phyloP scores from a whole-genome alignment of 2,329 filamentous ascomycete species.

The Hymenoscyphus occultus region DNA sequence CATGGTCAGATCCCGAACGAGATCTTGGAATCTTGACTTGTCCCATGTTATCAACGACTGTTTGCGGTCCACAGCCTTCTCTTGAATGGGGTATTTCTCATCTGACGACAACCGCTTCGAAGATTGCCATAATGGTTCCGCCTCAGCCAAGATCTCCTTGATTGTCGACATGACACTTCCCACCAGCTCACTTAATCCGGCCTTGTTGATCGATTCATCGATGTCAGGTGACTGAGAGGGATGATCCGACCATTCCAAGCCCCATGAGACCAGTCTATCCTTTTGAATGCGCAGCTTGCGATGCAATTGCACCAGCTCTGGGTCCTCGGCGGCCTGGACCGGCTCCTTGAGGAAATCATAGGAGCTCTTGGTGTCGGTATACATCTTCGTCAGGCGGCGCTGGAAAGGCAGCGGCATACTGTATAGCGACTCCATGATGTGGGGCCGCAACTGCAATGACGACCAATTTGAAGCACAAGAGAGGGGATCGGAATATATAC shows the following conservation, averaged over 20 bases:
- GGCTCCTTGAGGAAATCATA: slow-evolving; percentile 69
- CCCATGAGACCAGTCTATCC: slow-evolving; percentile 75
- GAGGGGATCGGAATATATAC: slow-evolving; percentile 5
- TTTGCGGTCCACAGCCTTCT: slow-evolving; percentile 50
- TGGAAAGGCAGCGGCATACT: slow-evolving; percentile 46
- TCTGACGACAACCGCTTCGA: slow-evolving; percentile 45
- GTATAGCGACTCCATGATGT: slow-evolving; percentile 32
- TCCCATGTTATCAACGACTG: slow-evolving; percentile 60
- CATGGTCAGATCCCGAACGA: slow-evolving; percentile 70
- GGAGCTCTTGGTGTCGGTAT: slow-evolving; percentile 77
- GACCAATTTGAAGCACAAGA: slow-evolving; percentile 4
- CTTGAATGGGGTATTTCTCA: slow-evolving; percentile 25
- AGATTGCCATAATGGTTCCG: slow-evolving; percentile 67
- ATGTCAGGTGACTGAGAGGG: slow-evolving; percentile 66
- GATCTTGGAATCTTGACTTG: slow-evolving; percentile 70
- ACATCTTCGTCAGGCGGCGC: slow-evolving; percentile 66
- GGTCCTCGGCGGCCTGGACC: slow-evolving; percentile 60
- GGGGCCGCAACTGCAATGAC: neutral
- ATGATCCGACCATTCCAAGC: slow-evolving; percentile 72
- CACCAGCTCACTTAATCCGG: slow-evolving; percentile 73
- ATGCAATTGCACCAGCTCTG: slow-evolving; percentile 69
- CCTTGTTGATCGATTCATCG: slow-evolving; percentile 66
- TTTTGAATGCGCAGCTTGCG: slow-evolving; percentile 72
- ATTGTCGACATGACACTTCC: slow-evolving; percentile 77
- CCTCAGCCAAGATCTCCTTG: slow-evolving; percentile 74